phyloP scores from a whole-genome alignment of 192 early-diverging fungal species.

The Coemansia biformis region DNA sequence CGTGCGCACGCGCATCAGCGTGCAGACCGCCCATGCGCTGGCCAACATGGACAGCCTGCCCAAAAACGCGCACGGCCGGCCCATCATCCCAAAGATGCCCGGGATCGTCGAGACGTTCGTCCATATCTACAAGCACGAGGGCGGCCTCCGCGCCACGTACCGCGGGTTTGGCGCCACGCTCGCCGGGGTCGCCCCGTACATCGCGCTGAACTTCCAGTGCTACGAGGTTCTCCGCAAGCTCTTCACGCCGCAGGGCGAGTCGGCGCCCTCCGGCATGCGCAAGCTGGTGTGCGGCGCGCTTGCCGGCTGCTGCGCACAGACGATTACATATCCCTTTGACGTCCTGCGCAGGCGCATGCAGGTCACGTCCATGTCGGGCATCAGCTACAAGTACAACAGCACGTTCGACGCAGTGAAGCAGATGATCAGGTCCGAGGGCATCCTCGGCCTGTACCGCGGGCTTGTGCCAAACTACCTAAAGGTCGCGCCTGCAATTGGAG shows the following conservation, averaged over 20 bases:
- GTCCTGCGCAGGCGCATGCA: constrained; percentile 75
- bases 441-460: constrained; percentile 67
- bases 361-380: constrained; percentile 65
- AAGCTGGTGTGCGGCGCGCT: constrained; percentile 70
- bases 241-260: constrained; percentile 58
- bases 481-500: constrained; percentile 77
- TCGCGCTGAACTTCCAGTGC: constrained; percentile 76
- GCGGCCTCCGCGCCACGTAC: constrained; percentile 68
- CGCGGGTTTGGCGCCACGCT: constrained; percentile 69
- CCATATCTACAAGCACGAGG: constrained; percentile 63
- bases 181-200: constrained; percentile 72
- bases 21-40: constrained; percentile 62
- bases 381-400: constrained; percentile 64
- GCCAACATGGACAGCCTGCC: constrained; percentile 37
- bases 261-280: constrained; percentile 55
- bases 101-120: constrained; percentile 66
- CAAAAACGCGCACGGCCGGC: constrained; percentile 46
- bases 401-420: constrained; percentile 64
- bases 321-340: constrained; percentile 75
- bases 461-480: constrained; percentile 80
- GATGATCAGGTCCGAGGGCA: constrained; percentile 64
- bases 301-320: constrained; percentile 75
- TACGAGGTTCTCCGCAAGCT: constrained; percentile 71
- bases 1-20: constrained; percentile 69
- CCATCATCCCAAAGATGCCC: constrained; percentile 57